Percentiles rank a stretch among this genome's conserved stretches.
phyloP scores from a whole-genome alignment of 163 green algal species.

The Botryococcus braunii region DNA sequence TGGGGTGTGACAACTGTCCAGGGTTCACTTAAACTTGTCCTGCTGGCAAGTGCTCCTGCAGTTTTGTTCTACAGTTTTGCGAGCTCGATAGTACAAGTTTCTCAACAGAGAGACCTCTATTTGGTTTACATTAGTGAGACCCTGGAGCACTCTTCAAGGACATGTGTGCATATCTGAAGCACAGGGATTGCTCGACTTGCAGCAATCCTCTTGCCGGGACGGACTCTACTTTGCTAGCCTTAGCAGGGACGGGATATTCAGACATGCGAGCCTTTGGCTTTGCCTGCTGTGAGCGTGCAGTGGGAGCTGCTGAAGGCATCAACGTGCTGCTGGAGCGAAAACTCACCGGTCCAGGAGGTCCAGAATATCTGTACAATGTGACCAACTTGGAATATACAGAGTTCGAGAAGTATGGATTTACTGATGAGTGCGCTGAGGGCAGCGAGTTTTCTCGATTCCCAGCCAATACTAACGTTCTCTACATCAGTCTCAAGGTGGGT shows the following conservation, averaged over 20 bases:
- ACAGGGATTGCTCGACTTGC: slow-evolving; percentile 4
- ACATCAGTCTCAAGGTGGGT: slow-evolving; percentile 53
- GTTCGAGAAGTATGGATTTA: slow-evolving; percentile 80
- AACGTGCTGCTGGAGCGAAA: slow-evolving; percentile 75
- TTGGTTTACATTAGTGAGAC: too few species aligned
- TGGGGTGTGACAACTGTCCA: neutral
- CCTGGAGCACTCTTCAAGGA: too few species aligned
- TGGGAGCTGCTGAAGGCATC: slow-evolving; percentile 74
- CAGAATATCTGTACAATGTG: slow-evolving; percentile 67
- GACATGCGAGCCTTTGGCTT: slow-evolving; percentile 79
- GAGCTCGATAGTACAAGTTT: too few species aligned
- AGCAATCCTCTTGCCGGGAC: slow-evolving; percentile 92
- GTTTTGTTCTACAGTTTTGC: too few species aligned
- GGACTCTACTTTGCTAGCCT: slow-evolving; percentile 89
- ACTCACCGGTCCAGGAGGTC: neutral
- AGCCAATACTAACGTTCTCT: slow-evolving; percentile 98
- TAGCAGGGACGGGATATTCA: slow-evolving; percentile 69
- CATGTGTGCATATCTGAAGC: too few species aligned
- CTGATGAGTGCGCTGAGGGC: slow-evolving; percentile 49
- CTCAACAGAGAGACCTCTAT: too few species aligned
- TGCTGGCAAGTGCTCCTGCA: too few species aligned
- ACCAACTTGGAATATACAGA: slow-evolving; percentile 99
- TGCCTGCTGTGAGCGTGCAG: slow-evolving; percentile 80
- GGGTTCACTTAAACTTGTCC: neutral
- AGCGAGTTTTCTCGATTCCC: slow-evolving; percentile 63